Base-by-base conservation (phyloP, 306 rosid genomes). In the Delonix regia region DNA sequence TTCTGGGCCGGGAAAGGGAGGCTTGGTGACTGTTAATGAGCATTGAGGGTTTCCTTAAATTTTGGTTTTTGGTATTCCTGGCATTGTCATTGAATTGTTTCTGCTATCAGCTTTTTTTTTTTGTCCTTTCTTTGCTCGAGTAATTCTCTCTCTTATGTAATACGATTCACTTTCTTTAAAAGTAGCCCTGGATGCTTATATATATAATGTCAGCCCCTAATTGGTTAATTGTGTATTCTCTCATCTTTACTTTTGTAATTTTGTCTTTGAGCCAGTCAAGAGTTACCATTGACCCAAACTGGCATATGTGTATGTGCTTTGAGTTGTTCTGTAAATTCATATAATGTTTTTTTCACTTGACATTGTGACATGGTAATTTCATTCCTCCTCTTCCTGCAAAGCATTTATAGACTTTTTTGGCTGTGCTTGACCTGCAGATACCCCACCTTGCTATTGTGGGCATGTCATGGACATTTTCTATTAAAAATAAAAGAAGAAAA, bases 391-490 rank as follows among this genome's bases (percentile, higher is more conserved):
- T 51, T 1, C 48, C 38, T 28, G 22, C 64, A n/a, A 22, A 15
- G 15, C 13, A 47, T 56, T 60, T 71, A 69, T 34, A 18, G 73
- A 30, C 41, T 39, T 63, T 68, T 65, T 18, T 34, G 21, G 27
- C 27, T 78, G 65, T 41, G 69, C 45, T 67, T 65, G 70, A 18
- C 75, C 68, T 80, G 65, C 87, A 83, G 80, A 45, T 78, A 21
- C 41, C 41, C 66, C 21, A 45, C 16, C 24, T 42, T 25, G 56
- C 80, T 55, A 45, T 78, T 64, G 77, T 76, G 85, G 92, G 88
- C 84, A 81, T 90, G 87, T 85, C 85, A 69, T 86, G 85, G 86
- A 36, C 60, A 79, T 68, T 74, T 74, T 24, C 77, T 82, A 62
- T 73, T 82, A 60, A 83, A 67, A 70, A 83, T 75, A 76, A 78